These are phyloP conservation scores for Flaveria brownii DNA, from an alignment of 129 eudicot species.

Conservation along the genomic window DNA sequence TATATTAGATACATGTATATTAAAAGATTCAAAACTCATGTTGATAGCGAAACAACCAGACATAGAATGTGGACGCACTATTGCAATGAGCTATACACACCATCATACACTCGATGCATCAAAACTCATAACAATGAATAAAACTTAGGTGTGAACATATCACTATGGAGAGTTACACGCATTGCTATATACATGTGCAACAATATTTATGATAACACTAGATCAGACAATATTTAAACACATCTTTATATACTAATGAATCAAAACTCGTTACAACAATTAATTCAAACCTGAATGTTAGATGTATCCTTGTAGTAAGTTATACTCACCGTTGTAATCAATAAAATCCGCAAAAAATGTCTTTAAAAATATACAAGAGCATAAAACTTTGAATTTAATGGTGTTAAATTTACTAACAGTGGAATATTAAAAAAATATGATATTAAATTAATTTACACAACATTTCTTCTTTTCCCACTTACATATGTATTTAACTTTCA, in stretches of 20 bases:
- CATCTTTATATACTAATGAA: too few relatives aligned
- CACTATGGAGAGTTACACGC: not conserved
- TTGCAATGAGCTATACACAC: not conserved
- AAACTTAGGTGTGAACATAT: too few relatives aligned
- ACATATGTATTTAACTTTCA: too few relatives aligned
- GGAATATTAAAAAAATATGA: too few relatives aligned
- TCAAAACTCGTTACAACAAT: not conserved
- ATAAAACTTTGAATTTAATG: not conserved
- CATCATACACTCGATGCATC: not conserved
- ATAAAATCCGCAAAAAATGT: not conserved
- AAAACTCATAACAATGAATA: not conserved
- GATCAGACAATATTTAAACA: not conserved
- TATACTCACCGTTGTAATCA: not conserved
- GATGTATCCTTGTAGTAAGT: not conserved
- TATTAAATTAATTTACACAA: too few relatives aligned
- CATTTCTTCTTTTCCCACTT: too few relatives aligned
- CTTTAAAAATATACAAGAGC: not conserved
- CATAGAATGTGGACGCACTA: not conserved
- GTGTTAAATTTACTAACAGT: not conserved
- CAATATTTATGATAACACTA: too few relatives aligned
- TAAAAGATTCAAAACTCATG: too few relatives aligned
- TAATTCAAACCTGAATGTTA: not conserved
- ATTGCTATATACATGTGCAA: not conserved
- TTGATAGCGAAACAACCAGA: not conserved
- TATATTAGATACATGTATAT: too few relatives aligned